Base-by-base conservation (phyloP, 371 early-diverging fungal species). In the Rhizopus stolonifer region DNA sequence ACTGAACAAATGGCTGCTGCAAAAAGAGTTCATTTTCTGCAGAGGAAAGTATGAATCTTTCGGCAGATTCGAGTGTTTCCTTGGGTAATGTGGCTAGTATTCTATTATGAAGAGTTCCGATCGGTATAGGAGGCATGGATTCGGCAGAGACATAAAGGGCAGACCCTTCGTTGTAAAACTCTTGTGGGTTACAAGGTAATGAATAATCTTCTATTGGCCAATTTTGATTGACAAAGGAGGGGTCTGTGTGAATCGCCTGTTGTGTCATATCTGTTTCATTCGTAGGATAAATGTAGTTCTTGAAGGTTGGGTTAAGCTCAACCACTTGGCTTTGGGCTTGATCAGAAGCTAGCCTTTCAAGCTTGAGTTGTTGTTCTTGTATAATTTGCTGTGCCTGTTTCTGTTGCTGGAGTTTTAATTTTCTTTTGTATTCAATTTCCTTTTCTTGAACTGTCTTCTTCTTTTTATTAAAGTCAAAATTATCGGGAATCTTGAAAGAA, bases 291-390 rank as follows among this genome's bases (percentile, higher is more conserved):
- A 10, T 39, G 1, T 47, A 58, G 13, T 39, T 40, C 18, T 67
- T 69, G 49, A 75, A 72, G 6, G 67, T 73, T 56, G 70, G 64
- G 32, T 77, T 67, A 7, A 73, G 46, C 40, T 71, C 60, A 5
- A 73, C 60, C 19, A 67, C 64, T 49, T 70, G 70, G 61, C 72
- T 67, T 51, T 58, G 57, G 39, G 67, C 71, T 49, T 77, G 77
- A 56, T 72, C 72, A 47, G 77, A 70, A 17, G 70, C 72, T 38
- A 58, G 72, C 24, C 70, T 70, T 36, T n/a, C n/a, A n/a, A n/a
- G n/a, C n/a, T n/a, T n/a, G n/a, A n/a, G n/a, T n/a, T n/a, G n/a
- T n/a, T n/a, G n/a, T n/a, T 52, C 52, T 23, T 57, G 58, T 15
- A 53, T 26, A 34, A 42, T 43, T 15, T 52, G 58, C 22, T 43